Conservation (phyloP, 2,329 filamentous ascomycete species). For the Penicillium sp. region DNA sequence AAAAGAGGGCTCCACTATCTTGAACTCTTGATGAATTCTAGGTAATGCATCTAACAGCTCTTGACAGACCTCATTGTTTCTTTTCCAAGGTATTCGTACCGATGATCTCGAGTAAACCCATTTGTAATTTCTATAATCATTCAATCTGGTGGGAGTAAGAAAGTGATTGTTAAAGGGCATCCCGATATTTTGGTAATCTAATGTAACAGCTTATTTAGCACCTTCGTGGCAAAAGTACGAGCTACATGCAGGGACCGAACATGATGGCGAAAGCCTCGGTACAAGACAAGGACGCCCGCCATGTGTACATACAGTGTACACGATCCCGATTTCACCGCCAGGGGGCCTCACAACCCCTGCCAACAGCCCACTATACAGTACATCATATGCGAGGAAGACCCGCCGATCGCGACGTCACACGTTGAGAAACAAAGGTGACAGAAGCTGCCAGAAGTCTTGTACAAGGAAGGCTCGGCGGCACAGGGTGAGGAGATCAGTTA, state of each 20-base stretch:
- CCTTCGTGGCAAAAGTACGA: not conserved
- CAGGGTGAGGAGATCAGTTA: not conserved
- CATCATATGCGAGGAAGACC: not conserved
- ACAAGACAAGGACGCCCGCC: not conserved
- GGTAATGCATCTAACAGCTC: no score
- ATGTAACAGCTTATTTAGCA: not conserved
- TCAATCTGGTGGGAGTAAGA: not conserved
- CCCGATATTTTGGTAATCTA: not conserved
- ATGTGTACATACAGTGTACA: not conserved
- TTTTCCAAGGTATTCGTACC: no score
- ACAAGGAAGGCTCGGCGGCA: not conserved
- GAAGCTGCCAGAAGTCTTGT: not conserved
- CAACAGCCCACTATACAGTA: not conserved
- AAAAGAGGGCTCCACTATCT: not conserved
- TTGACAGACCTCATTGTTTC: no score
- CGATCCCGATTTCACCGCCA: not conserved
- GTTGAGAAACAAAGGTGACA: not conserved
- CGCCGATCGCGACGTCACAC: constrained; percentile 18
- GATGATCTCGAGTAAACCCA: no score
- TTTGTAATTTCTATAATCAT: no score
- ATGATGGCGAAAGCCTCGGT: not conserved
- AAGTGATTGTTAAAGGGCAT: not conserved
- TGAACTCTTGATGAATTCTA: no score
- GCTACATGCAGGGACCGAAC: not conserved
- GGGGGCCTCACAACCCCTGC: not conserved